Evolutionary conservation across 2,329 filamentous ascomycete genomes (phyloP), one percentile per base, ranked within the genome.

Genomic region (Whalleya microplaca): DNA sequence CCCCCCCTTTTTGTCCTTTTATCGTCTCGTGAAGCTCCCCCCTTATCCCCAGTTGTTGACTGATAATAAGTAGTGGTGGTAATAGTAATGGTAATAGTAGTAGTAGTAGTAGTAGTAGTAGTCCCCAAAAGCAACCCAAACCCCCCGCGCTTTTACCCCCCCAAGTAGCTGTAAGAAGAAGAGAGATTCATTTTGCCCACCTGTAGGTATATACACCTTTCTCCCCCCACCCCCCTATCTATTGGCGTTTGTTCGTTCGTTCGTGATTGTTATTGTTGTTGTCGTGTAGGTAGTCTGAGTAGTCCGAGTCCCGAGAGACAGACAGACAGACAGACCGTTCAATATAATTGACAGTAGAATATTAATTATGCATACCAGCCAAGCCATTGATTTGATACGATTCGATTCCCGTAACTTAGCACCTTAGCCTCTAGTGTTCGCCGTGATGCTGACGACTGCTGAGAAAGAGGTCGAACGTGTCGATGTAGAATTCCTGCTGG

Each of bases 401-500:
- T 8, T 37, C 3, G 32, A 37, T 12, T 12, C 32, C 8, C 14
- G 10, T 12, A 37, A n/a, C n/a, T 12, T 29, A 12, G 27, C 27
- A 29, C 27, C 27, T 6, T 29, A 6, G 23, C 16, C 29, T n/a
- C 16, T 46, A 56, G 9, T 51, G 41, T 42, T 64, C 61, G 43
- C 58, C 45, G 21, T 62, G 45, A 16, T 53, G 61, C 41, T 53
- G 57, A 37, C 61, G 58, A 40, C 52, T 56, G 49, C 56, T 66
- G 27, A 69, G 50, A 43, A 70, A 71, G 14, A 80, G 83, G 81
- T 79, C 87, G 63, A 77, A 84, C 72, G 80, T 92, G 82, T 79
- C 75, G 2, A 70, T 42, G 54, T 82, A 82, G 20, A 81, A 59
- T 14, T 75, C 73, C 61, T 87, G 83, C 2, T 76, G 78, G 68